Evolutionary conservation across 2,329 filamentous ascomycete genomes (phyloP).

Genomic region (Lizonia empirigonia): DNA sequence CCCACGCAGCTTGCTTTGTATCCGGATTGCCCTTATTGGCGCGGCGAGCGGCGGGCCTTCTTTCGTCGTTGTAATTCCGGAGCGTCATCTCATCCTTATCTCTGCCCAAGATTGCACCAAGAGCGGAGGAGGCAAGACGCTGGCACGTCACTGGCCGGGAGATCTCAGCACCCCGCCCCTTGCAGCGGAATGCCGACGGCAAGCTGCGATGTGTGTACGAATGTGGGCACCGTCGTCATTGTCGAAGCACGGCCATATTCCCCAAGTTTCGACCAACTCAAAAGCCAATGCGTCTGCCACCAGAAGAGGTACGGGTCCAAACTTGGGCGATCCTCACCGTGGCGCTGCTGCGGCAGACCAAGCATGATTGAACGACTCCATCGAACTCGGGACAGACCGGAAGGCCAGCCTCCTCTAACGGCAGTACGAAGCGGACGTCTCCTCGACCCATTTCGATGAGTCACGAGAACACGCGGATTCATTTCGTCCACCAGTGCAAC

Average conservation of each 20-base stretch:
- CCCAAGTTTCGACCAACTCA: constrained; percentile 11
- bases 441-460: constrained; percentile 39
- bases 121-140: constrained; percentile 24
- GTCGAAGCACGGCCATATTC: constrained; percentile 3
- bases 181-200: constrained; percentile 31
- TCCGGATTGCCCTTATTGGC: constrained; percentile 36
- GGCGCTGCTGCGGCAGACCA: constrained; percentile 22
- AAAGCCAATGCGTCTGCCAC: constrained; percentile 14
- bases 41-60: constrained; percentile 25
- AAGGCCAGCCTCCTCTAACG: constrained; percentile 13
- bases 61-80: constrained; percentile 43
- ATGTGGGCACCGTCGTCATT: too few species aligned
- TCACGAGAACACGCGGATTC: constrained; percentile 42
- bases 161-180: constrained; percentile 27
- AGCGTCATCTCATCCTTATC: constrained; percentile 46
- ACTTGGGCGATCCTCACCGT: constrained; percentile 16
- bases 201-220: constrained; percentile 11
- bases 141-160: constrained; percentile 34
- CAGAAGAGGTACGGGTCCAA: not conserved
- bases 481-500: constrained; percentile 27
- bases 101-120: constrained; percentile 22
- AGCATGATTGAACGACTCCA: constrained; percentile 9
- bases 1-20: constrained; percentile 36
- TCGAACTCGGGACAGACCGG: constrained; percentile 40
- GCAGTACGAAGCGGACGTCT: constrained; percentile 23